Evolutionary conservation across 2,329 filamentous ascomycete genomes (phyloP).

Genomic region (Venturia pyrina): DNA sequence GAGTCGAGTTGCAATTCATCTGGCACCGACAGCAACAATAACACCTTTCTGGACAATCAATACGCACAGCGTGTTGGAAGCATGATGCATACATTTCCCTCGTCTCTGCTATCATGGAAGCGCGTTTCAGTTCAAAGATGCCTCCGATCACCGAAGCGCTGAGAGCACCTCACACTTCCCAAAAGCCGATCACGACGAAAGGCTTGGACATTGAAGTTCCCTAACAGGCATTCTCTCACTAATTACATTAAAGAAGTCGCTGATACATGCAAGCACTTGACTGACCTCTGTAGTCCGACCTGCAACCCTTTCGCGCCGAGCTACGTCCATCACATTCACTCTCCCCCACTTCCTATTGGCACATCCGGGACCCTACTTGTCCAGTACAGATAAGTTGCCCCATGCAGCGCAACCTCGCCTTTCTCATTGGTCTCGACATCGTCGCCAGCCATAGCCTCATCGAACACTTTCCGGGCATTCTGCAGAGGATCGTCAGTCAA

Average conservation of each 20-base stretch:
- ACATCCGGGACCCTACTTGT: slow-evolving; percentile 34
- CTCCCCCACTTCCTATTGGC: background rate
- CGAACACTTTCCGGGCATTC: slow-evolving; percentile 40
- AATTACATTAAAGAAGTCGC: background rate
- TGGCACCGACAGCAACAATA: background rate
- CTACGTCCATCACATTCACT: background rate
- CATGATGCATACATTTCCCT: background rate
- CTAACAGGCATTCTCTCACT: background rate
- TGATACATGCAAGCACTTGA: background rate
- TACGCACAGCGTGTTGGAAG: background rate
- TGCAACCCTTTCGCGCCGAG: background rate
- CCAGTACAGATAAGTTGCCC: slow-evolving; percentile 54
- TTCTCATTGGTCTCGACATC: slow-evolving; percentile 50
- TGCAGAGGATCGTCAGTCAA: background rate
- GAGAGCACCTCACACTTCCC: background rate
- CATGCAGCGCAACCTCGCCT: slow-evolving; percentile 55
- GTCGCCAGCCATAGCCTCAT: slow-evolving; percentile 41
- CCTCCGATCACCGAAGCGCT: background rate
- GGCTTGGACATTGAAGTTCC: background rate
- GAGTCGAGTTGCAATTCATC: background rate
- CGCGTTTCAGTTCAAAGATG: too few species aligned
- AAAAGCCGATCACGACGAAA: background rate
- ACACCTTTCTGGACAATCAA: background rate
- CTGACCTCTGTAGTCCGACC: background rate
- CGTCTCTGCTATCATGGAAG: background rate